Base-by-base conservation (phyloP, 2,329 filamentous ascomycete genomes). In the Calonectria pseudoreteaudii region DNA sequence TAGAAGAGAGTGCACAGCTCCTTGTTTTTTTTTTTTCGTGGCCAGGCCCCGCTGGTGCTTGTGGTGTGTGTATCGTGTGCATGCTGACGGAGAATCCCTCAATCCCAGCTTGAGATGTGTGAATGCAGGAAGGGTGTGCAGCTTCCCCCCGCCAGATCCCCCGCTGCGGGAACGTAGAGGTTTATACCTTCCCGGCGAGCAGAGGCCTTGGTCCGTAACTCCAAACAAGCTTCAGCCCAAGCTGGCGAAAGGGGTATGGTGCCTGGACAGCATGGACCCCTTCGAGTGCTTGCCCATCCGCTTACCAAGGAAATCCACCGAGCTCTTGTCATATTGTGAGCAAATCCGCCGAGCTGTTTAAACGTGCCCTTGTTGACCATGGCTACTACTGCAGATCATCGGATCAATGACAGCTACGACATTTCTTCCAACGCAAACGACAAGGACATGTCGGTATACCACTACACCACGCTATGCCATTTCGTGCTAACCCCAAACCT, bases 311-410 rank as follows among this genome's bases (percentile, higher is more conserved):
- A 76, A 73, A 4, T 80, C 78, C 2, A 75, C 72, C 1, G 74
- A 80, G 3, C 53, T 80, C 0, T 60, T 80, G 2, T 56, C 79
- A 41, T 80, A 80, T 7, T 80, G 78, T 79, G 44, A 70, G 78
- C 70, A 16, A 62, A 41, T 36, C 38, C 18, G 9, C 1, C 0
- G 10, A 7, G 18, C n/a, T 11, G 11, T 26, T 10, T 18, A 7
- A 2, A 13, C 30, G 20, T 36, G 9, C 31, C n/a, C 34, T 14
- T 14, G 50, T 28, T 62, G n/a, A 62, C 56, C 14, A 20, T 26
- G 2, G 23, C 8, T 23, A 2, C 8, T 23, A 2, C 36, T 41
- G n/a, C 8, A 62, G 56, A 50, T 72, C 14, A 62, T 2, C 56
- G n/a, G 16, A 62, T 62, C 7, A 9, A 65, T 16, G 60, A 47